These are phyloP conservation scores for Phytophthora sansomeana DNA, from an alignment of 352 stramenopile species.

Conservation along the genomic window DNA sequence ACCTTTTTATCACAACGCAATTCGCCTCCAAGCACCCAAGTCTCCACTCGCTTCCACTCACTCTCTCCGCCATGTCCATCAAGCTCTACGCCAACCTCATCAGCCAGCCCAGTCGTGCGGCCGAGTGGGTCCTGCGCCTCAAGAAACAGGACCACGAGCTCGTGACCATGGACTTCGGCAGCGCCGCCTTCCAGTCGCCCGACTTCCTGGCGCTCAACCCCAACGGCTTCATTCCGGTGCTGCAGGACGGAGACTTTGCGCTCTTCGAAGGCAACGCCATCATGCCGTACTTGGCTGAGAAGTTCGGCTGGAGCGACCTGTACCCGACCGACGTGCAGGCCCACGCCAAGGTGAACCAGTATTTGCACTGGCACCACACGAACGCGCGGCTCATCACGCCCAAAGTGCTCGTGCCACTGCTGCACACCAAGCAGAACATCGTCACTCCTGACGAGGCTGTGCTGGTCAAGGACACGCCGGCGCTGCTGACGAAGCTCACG, in stretches of 20 bases:
- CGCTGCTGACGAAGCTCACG: slow-evolving; percentile 41
- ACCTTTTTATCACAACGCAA: slow-evolving; percentile 21
- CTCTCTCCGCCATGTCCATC: slow-evolving; percentile 29
- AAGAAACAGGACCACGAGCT: slow-evolving; percentile 54
- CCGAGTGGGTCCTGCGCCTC: slow-evolving; percentile 46
- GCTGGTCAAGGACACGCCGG: slow-evolving; percentile 30
- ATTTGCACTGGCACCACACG: slow-evolving; percentile 81
- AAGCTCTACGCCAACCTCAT: slow-evolving; percentile 58
- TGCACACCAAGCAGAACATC: slow-evolving; percentile 42
- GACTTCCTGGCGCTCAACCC: slow-evolving; percentile 52
- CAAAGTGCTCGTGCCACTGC: slow-evolving; percentile 51
- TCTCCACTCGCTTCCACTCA: background rate
- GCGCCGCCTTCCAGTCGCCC: slow-evolving; percentile 41
- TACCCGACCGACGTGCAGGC: slow-evolving; percentile 59
- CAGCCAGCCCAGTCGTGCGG: slow-evolving; percentile 46
- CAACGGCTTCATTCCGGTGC: slow-evolving; percentile 46
- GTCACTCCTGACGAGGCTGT: slow-evolving; percentile 38
- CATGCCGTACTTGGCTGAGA: slow-evolving; percentile 61
- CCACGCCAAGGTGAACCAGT: slow-evolving; percentile 76
- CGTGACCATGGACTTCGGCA: slow-evolving; percentile 39
- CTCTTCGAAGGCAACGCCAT: slow-evolving; percentile 64
- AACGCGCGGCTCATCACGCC: slow-evolving; percentile 56
- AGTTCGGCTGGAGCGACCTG: slow-evolving; percentile 56
- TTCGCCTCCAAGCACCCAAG: slow-evolving; percentile 18
- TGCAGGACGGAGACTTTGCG: slow-evolving; percentile 52